Evolutionary conservation across 345 rosid species (phyloP), one percentile per base, ranked within the genome.

Genomic region (Arabidopsis suecica): DNA sequence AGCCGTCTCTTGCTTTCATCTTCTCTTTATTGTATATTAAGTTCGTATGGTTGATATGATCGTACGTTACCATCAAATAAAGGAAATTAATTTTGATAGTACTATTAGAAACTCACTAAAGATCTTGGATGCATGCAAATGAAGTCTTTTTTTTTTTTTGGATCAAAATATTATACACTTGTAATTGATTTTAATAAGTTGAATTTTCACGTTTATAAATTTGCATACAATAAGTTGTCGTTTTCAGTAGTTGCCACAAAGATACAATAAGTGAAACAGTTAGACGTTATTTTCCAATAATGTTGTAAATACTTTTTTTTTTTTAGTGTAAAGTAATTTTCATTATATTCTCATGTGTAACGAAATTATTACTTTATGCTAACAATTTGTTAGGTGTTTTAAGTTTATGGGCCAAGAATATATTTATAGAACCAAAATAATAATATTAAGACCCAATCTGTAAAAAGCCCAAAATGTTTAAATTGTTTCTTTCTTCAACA

Each of bases 401-500:
- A 13, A n/a, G 7, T 5, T 28, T 13, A 59, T 18, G 55, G 73
- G 73, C n/a, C 68, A 12, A 1, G 14, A 32, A 11, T 30, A 6
- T 34, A 18, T 23, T 12, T 3, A 2, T 64, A 38, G 34, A 45
- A 72, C 68, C 61, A 68, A 69, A 61, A 2, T 18, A 1, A 2
- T 18, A 1, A 32, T 33, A 51, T 10, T 7, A 20, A 34, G 1
- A 12, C 41, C 6, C 38, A 42, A 30, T 32, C 7, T 23, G 8
- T 53, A 4, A 32, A 37, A 71, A 42, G 65, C 69, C 81, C 74
- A 66, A 2, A 7, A 41, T 0, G 13, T 25, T 51, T 64, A 12
- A 41, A 42, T 23, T 20, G 25, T 37, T 18, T 23, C 1, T 40
- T 51, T 34, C 1, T 40, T 51, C 20, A 1, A 60, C 62, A 74